Evolutionary conservation across 257 asterid species (phyloP).

Genomic region (Forsythia suspensa): DNA sequence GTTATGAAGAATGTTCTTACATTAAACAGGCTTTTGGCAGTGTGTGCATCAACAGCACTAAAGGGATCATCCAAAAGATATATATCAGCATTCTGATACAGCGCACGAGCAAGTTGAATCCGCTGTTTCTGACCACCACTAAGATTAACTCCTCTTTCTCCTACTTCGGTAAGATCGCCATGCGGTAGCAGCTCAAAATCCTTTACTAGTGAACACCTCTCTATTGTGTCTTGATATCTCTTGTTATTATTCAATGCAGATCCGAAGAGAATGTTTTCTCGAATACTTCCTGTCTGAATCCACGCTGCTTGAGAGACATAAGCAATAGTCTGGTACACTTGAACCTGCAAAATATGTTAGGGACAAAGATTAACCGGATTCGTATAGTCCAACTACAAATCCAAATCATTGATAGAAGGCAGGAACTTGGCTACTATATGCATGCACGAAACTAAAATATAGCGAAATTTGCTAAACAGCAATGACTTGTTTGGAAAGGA

Average conservation of each 20-base stretch:
- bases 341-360: constrained; percentile 45
- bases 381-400: not conserved
- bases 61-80: constrained; percentile 93
- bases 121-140: constrained; percentile 97
- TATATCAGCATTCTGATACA: constrained; percentile 81
- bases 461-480: too few species aligned
- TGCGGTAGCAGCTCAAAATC: constrained; percentile 82
- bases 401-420: not conserved
- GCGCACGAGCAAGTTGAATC: constrained; percentile 93
- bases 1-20: constrained; percentile 31
- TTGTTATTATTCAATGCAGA: constrained; percentile 46
- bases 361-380: not conserved
- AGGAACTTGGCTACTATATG: too few species aligned
- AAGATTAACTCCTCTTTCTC: constrained; percentile 95
- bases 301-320: constrained; percentile 93
- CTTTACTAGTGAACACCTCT: constrained; percentile 71
- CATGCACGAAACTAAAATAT: too few species aligned
- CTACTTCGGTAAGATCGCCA: constrained; percentile 91
- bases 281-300: constrained; percentile 94
- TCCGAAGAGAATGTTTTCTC: constrained; percentile 83
- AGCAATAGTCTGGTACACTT: constrained; percentile 72
- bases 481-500: not conserved
- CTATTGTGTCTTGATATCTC: constrained; percentile 72
- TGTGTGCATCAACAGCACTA: constrained; percentile 95
- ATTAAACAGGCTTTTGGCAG: constrained; percentile 81